Evolutionary conservation across 768 basidiomycete genomes (phyloP).

Genomic region (Suillus placidus): DNA sequence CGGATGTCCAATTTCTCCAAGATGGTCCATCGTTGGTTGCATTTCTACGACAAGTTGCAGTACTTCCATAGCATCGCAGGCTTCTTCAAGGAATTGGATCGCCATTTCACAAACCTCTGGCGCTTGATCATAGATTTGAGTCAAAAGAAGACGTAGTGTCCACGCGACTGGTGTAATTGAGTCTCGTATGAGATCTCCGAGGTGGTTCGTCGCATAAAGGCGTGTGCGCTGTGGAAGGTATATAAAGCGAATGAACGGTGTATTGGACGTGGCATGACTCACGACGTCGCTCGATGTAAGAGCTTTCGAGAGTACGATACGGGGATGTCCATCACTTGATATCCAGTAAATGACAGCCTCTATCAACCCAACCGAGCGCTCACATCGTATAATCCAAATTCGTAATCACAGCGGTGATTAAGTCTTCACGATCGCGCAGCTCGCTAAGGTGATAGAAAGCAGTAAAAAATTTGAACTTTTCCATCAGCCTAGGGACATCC

Average conservation of each 20-base stretch:
- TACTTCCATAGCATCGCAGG: conserved; percentile 81
- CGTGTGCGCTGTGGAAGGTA: conserved; percentile 68
- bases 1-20: conserved; percentile 90
- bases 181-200: conserved; percentile 77
- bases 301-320: conserved; percentile 92
- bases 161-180: conserved; percentile 72
- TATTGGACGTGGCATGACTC: conserved; percentile 15
- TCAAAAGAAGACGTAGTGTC: conserved; percentile 89
- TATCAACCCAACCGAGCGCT: conserved; percentile 30
- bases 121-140: conserved; percentile 93
- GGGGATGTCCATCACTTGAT: conserved; percentile 87
- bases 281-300: conserved; percentile 93
- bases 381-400: conserved; percentile 90
- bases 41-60: conserved; percentile 91
- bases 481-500: conserved; percentile 63
- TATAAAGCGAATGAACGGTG: background rate
- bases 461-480: conserved; percentile 92
- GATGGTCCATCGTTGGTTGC: conserved; percentile 93
- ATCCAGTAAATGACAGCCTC: conserved; percentile 10
- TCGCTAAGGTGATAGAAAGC: conserved; percentile 96
- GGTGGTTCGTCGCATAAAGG: conserved; percentile 83
- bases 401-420: conserved; percentile 89
- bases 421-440: conserved; percentile 85
- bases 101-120: conserved; percentile 90
- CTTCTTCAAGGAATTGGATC: conserved; percentile 86